Evolutionary conservation across 108 stramenopile genomes (phyloP).

Genomic region (Asterionellopsis glacialis): DNA sequence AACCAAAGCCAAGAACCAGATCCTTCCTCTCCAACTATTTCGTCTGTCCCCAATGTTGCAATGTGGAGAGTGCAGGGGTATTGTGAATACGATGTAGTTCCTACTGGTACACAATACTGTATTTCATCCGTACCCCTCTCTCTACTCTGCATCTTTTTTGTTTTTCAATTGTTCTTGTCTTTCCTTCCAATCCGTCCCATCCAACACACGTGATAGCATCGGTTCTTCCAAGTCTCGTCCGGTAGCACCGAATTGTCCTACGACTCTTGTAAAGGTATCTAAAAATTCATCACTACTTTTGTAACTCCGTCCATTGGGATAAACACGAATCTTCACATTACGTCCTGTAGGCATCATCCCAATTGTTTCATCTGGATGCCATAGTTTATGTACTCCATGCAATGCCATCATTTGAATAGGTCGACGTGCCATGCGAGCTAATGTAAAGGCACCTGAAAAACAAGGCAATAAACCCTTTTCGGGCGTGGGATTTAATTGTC

Average conservation of each 20-base stretch:
- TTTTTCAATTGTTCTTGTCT: background rate
- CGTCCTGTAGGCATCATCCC: slow-evolving; percentile 61
- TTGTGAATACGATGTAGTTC: no score
- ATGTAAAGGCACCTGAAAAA: slow-evolving; percentile 65
- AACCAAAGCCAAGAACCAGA: no score
- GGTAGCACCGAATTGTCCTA: slow-evolving; percentile 68
- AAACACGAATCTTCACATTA: slow-evolving; percentile 58
- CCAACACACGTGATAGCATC: slow-evolving; percentile 20
- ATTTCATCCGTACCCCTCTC: no score
- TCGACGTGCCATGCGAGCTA: slow-evolving; percentile 60
- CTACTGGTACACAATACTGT: no score
- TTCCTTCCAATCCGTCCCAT: slow-evolving; percentile 1
- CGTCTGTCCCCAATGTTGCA: no score
- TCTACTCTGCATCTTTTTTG: background rate
- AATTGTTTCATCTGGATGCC: slow-evolving; percentile 68
- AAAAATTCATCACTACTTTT: slow-evolving; percentile 59
- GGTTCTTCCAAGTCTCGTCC: slow-evolving; percentile 49
- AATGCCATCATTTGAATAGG: slow-evolving; percentile 78
- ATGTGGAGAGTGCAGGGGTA: no score
- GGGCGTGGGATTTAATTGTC: slow-evolving; percentile 80
- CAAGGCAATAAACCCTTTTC: slow-evolving; percentile 61
- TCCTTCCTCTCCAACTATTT: no score
- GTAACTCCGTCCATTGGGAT: slow-evolving; percentile 46
- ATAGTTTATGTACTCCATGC: slow-evolving; percentile 65
- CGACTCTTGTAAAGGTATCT: slow-evolving; percentile 63